Percentiles rank a stretch among this genome's conserved stretches.
Evolutionary conservation across 257 asterid genomes (phyloP).

Genomic region (Ilex asprella): DNA sequence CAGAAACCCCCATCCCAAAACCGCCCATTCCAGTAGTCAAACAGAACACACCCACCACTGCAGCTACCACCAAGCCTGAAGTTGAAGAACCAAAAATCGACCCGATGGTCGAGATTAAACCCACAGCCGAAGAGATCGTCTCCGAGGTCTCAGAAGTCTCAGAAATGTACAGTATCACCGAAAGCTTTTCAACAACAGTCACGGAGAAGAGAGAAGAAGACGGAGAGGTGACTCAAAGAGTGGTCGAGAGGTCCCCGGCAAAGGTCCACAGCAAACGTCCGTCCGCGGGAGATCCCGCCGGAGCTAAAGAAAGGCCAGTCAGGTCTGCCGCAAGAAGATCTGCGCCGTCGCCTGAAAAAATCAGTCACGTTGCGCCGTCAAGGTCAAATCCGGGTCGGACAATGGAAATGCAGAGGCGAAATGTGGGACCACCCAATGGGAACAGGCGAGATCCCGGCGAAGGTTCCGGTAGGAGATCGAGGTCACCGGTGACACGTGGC

Average conservation of each 20-base stretch:
- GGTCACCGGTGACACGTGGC: not conserved
- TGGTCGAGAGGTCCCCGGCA: not conserved
- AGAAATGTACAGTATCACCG: not conserved
- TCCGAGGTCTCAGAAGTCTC: not conserved
- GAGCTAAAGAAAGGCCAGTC: not conserved
- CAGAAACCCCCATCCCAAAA: constrained; percentile 1
- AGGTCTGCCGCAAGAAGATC: not conserved
- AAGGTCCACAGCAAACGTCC: not conserved
- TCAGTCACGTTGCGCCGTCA: not conserved
- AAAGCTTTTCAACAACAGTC: not conserved
- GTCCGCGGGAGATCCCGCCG: not conserved
- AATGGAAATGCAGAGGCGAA: not conserved
- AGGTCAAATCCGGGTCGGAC: not conserved
- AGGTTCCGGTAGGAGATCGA: not conserved
- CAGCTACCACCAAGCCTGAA: not conserved
- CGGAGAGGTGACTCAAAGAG: not conserved
- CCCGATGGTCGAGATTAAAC: not conserved
- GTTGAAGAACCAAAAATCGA: not conserved
- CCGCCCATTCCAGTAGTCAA: not conserved
- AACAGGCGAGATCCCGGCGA: not conserved
- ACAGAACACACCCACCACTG: not conserved
- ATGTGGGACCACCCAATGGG: constrained; percentile 1
- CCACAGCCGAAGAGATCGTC: not conserved
- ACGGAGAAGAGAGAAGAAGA: not conserved
- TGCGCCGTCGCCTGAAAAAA: not conserved